Conservation (phyloP, 257 asterid genomes). For the Solanum raphanifolium region DNA sequence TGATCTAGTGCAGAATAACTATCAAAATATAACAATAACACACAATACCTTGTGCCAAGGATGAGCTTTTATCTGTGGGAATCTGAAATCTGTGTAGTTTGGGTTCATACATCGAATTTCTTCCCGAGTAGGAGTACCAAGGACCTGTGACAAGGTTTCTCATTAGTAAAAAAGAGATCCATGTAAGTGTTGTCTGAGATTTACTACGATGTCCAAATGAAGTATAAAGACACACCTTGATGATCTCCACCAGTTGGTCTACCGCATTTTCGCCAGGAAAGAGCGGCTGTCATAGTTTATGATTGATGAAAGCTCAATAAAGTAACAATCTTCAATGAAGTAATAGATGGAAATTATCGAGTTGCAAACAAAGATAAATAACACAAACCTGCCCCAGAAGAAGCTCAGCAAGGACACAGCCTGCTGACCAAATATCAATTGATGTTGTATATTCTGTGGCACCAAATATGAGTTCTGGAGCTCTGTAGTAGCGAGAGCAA, state of each 20-base stretch:
- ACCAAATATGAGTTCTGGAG: conserved; percentile 91
- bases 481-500: conserved; percentile 90
- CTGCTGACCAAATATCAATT: conserved; percentile 93
- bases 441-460: conserved; percentile 75
- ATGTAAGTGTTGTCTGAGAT: background rate
- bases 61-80: conserved; percentile 90
- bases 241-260: conserved; percentile 90
- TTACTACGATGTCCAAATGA: background rate
- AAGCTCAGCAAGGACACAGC: conserved; percentile 91
- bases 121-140: conserved; percentile 94
- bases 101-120: conserved; percentile 95
- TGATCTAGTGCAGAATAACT: background rate
- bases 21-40: background rate
- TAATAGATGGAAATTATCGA: background rate
- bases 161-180: conserved; percentile 10
- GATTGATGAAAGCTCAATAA: background rate
- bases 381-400: conserved; percentile 75
- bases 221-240: conserved; percentile 44
- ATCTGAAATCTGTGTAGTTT: conserved; percentile 78
- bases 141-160: conserved; percentile 40
- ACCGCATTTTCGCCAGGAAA: conserved; percentile 97
- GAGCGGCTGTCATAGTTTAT: conserved; percentile 47
- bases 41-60: conserved; percentile 78
- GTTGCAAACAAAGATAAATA: background rate
- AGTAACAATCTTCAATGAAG: background rate